Conservation (phyloP, 257 asterid species). For the Petrea volubilis region DNA sequence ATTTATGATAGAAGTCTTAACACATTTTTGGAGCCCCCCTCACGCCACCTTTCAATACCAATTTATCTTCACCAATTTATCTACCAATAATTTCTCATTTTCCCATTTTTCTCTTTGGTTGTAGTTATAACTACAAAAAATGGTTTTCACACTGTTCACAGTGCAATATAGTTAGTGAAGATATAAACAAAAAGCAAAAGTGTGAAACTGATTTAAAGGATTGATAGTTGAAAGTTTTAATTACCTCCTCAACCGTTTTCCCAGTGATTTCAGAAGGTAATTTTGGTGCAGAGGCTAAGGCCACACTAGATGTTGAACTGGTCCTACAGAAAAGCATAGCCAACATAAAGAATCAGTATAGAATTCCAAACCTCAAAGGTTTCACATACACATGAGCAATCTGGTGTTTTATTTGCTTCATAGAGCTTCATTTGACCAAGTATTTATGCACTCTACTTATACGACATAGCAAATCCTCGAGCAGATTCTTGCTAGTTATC, state of each 20-base stretch:
- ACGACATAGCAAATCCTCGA: not conserved
- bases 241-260: conserved; percentile 95
- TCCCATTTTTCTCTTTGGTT: not conserved
- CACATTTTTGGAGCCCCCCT: not conserved
- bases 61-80: not conserved
- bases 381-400: not conserved
- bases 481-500: not conserved
- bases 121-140: not conserved
- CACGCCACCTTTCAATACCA: not conserved
- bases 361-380: conserved; percentile 12
- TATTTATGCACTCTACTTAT: not conserved
- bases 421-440: conserved; percentile 3
- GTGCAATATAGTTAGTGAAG: not conserved
- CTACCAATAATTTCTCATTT: not conserved
- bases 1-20: not conserved
- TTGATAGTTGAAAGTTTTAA: conserved; percentile 4
- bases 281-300: conserved; percentile 59
- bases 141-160: not conserved
- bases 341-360: conserved; percentile 18
- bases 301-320: conserved; percentile 49
- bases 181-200: not conserved
- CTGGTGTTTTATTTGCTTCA: not conserved
- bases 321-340: conserved; percentile 52
- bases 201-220: not conserved
- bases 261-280: conserved; percentile 96